A percentile compares a stretch with the other conserved stretches of the same genome.
phyloP scores from a whole-genome alignment of 163 green algal genomes.

The Botryococcus braunii region DNA sequence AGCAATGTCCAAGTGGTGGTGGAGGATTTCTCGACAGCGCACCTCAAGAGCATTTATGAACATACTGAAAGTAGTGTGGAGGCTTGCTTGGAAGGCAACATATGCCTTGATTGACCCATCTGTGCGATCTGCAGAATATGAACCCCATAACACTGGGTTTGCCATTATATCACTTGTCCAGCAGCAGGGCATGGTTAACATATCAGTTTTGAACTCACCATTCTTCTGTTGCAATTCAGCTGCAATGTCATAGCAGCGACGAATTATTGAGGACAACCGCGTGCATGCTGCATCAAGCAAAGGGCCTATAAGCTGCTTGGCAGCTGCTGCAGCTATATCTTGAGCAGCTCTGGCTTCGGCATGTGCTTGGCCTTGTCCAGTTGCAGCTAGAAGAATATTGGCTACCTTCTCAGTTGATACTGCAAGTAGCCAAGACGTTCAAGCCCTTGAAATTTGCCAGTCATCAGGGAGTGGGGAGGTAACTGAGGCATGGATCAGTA shows the following conservation, averaged over 20 bases:
- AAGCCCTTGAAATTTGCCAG: not conserved
- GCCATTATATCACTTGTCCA: not conserved
- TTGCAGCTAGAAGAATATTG: conserved; percentile 82
- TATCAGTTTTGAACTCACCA: not conserved
- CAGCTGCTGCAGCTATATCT: conserved; percentile 62
- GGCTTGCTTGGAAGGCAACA: conserved; percentile 70
- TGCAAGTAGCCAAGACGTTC: not conserved
- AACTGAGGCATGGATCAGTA: not conserved
- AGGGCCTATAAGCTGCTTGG: conserved; percentile 60
- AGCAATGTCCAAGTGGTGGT: conserved; percentile 9
- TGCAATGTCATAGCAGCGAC: conserved; percentile 67
- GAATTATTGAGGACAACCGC: conserved; percentile 64
- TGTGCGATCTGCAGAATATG: conserved; percentile 2
- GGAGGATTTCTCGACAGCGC: conserved; percentile 46
- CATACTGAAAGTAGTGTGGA: conserved; percentile 54
- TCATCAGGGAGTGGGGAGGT: not conserved
- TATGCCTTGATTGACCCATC: conserved; percentile 30
- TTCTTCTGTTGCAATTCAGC: conserved; percentile 26
- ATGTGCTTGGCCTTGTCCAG: conserved; percentile 14
- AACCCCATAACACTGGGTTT: conserved; percentile 7
- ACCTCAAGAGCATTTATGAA: conserved; percentile 65
- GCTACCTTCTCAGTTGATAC: conserved; percentile 67
- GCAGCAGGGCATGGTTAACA: not conserved
- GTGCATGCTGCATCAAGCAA: conserved; percentile 69
- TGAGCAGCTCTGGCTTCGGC: conserved; percentile 37